Evolutionary conservation across 306 rosid species (phyloP).

Genomic region (Corylus americana): DNA sequence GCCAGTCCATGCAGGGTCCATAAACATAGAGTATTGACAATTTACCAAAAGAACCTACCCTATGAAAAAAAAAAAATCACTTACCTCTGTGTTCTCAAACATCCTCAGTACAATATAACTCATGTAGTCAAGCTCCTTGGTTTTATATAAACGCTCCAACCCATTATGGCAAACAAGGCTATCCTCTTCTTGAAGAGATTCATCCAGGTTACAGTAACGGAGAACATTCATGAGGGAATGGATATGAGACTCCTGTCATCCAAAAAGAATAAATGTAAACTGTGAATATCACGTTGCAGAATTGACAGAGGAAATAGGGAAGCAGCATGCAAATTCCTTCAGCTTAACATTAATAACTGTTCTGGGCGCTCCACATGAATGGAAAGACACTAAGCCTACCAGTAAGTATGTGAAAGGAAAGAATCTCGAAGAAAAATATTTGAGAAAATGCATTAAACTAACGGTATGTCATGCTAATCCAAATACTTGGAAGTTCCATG

Average conservation of each 20-base stretch:
- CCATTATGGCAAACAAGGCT: constrained; percentile 64
- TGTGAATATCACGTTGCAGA: constrained; percentile 6
- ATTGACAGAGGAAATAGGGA: background rate
- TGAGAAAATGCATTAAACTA: constrained; percentile 2
- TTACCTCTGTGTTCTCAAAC: constrained; percentile 92
- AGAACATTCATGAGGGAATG: constrained; percentile 97
- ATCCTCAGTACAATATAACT: constrained; percentile 85
- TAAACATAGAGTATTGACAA: background rate
- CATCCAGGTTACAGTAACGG: constrained; percentile 95
- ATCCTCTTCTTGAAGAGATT: constrained; percentile 89
- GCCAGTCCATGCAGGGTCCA: background rate
- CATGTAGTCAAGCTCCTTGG: constrained; percentile 97
- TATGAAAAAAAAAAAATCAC: constrained; percentile 28
- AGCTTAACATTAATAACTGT: background rate
- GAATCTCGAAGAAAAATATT: background rate
- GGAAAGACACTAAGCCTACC: background rate
- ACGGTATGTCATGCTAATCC: constrained; percentile 6
- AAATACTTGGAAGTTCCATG: constrained; percentile 5
- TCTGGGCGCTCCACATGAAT: background rate
- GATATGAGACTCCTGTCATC: constrained; percentile 89
- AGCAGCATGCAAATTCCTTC: background rate
- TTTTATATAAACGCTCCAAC: constrained; percentile 69
- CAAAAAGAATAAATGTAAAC: constrained; percentile 13
- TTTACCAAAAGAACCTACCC: background rate
- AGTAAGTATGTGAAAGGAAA: constrained; percentile 7